These are phyloP conservation scores for Glarea lozoyensis DNA, from an alignment of 495 filamentous ascomycete genomes.

Conservation along the genomic window DNA sequence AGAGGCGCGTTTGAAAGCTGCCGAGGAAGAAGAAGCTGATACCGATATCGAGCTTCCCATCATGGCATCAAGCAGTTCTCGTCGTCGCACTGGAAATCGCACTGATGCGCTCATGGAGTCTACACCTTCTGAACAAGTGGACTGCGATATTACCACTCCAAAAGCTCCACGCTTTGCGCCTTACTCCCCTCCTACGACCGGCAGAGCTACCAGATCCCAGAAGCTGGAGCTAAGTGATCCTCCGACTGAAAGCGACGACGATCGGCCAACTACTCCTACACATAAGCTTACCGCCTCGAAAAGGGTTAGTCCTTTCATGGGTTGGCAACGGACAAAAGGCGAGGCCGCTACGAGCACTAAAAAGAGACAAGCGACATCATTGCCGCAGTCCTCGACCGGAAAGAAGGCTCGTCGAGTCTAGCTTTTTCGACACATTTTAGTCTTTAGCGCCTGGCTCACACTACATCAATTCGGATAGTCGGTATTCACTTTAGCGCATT, in stretches of 20 bases:
- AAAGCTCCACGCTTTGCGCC: constrained; percentile 41
- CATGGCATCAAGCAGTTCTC: constrained; percentile 15
- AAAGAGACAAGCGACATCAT: constrained; percentile 11
- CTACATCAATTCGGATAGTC: not conserved
- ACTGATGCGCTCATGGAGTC: not conserved
- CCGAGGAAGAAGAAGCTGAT: constrained; percentile 31
- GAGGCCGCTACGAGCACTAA: not conserved
- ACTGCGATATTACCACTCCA: constrained; percentile 35
- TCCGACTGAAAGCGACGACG: constrained; percentile 23
- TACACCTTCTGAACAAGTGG: constrained; percentile 26
- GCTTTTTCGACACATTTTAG: too few relatives aligned
- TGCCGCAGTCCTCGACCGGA: not conserved
- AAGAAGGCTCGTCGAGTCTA: constrained; percentile 12
- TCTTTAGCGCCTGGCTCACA: not conserved
- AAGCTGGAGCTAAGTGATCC: constrained; percentile 20
- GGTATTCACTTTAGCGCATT: too few relatives aligned
- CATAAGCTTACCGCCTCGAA: too few relatives aligned
- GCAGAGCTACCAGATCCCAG: constrained; percentile 39
- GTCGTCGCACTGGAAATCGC: not conserved
- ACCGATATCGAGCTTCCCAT: constrained; percentile 50
- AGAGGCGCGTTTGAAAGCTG: constrained; percentile 30
- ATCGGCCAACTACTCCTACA: constrained; percentile 18
- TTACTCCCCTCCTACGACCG: constrained; percentile 46
- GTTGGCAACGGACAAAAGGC: constrained; percentile 55
- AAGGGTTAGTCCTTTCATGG: constrained; percentile 55